Evolutionary conservation across 2,329 filamentous ascomycete genomes (phyloP).

Genomic region (Talaromyces amestolkiae): DNA sequence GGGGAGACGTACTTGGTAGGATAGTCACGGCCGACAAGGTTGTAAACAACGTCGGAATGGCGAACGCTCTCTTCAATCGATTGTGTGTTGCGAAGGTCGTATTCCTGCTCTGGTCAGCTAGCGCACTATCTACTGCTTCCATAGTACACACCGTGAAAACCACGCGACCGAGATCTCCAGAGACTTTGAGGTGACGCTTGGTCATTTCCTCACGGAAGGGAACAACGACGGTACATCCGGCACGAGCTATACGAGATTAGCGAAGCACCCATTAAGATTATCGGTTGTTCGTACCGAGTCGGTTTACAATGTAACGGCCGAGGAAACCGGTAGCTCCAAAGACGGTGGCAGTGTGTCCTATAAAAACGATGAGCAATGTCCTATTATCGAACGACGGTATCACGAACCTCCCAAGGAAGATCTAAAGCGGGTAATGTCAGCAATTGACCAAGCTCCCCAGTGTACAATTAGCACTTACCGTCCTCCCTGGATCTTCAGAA

Average conservation of each 20-base stretch:
- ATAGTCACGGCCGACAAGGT: constrained; percentile 89
- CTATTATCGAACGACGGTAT: constrained; percentile 22
- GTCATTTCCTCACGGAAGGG: constrained; percentile 97
- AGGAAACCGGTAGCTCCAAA: constrained; percentile 96
- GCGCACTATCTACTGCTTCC: neutral
- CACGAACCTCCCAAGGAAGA: constrained; percentile 78
- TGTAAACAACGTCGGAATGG: constrained; percentile 97
- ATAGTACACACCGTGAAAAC: constrained; percentile 63
- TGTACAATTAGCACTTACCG: constrained; percentile 58
- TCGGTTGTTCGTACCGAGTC: constrained; percentile 62
- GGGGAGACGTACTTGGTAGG: constrained; percentile 74
- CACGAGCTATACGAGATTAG: constrained; percentile 62
- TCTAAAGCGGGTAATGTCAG: constrained; percentile 46
- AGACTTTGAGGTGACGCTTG: constrained; percentile 92
- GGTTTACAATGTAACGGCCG: constrained; percentile 95
- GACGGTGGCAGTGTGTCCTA: constrained; percentile 93
- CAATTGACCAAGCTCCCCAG: constrained; percentile 22
- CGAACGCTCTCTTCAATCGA: constrained; percentile 96
- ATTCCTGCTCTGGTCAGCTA: constrained; percentile 62
- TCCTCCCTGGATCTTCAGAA: constrained; percentile 83
- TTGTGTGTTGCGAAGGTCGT: constrained; percentile 87
- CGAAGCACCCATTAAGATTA: constrained; percentile 28
- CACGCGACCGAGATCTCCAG: constrained; percentile 89
- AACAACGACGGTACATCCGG: constrained; percentile 90
- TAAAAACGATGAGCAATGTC: constrained; percentile 29